Percentiles rank a stretch among this genome's conserved stretches.
phyloP scores from a whole-genome alignment of 2,329 filamentous ascomycete genomes.

The Nectriaceae sp. region DNA sequence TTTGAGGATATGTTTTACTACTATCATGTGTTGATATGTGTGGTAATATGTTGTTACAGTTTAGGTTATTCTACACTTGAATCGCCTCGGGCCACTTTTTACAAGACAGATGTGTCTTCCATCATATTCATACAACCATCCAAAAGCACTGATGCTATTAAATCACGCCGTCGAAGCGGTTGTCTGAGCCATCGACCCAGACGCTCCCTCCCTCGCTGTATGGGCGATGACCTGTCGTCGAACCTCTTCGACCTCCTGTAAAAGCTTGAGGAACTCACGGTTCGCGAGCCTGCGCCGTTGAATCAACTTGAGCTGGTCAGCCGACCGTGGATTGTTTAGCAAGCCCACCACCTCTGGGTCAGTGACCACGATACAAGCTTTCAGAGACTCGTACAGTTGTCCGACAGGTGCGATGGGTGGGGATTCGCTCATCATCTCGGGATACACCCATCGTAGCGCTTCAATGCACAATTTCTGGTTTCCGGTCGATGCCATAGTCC shows the following conservation, averaged over 20 bases:
- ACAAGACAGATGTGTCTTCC: not conserved
- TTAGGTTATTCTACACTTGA: conserved; percentile 2
- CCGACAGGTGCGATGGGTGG: conserved; percentile 48
- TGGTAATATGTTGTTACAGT: conserved; percentile 11
- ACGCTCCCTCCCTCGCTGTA: conserved; percentile 14
- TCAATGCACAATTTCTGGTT: conserved; percentile 47
- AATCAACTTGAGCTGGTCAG: conserved; percentile 8
- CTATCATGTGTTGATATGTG: not conserved
- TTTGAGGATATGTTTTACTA: not conserved
- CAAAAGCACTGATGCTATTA: not conserved
- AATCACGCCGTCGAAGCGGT: not conserved
- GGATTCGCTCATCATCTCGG: conserved; percentile 60
- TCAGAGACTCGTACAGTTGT: conserved; percentile 48
- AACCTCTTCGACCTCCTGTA: conserved; percentile 33
- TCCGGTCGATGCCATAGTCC: conserved; percentile 45
- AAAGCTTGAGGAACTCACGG: conserved; percentile 35
- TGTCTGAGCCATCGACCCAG: not conserved
- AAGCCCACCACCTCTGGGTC: conserved; percentile 50
- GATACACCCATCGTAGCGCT: conserved; percentile 54
- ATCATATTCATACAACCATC: not conserved
- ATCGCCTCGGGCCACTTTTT: not conserved
- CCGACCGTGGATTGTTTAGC: conserved; percentile 17
- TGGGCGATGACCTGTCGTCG: conserved; percentile 12
- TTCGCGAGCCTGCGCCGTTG: conserved; percentile 25
- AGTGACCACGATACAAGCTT: conserved; percentile 55